Evolutionary conservation across 202 grass and related monocot genomes (phyloP).

Genomic region (Brachypodium distachyon): DNA sequence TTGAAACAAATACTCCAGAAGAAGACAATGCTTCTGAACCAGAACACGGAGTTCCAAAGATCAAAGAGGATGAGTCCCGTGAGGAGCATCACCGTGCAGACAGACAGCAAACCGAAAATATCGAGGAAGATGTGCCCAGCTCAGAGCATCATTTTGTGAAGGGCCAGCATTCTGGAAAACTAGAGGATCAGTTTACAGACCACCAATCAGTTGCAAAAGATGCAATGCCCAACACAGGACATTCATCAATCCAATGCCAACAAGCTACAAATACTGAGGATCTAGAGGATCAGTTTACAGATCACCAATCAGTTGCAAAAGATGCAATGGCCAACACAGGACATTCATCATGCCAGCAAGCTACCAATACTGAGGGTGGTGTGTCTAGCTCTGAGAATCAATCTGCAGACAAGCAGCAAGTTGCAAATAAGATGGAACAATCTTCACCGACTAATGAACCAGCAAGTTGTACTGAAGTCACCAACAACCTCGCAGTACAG

Average conservation of each 20-base stretch:
- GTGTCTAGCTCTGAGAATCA: neutral
- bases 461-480: neutral
- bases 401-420: neutral
- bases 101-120: neutral
- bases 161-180: neutral
- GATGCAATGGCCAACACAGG: neutral
- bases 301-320: neutral
- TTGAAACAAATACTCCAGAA: neutral
- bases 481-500: neutral
- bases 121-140: neutral
- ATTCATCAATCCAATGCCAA: neutral
- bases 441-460: neutral
- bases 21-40: neutral
- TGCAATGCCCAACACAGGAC: neutral
- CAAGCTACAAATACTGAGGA: slow-evolving; percentile 1
- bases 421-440: neutral
- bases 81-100: neutral
- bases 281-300: neutral
- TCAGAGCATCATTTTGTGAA: neutral
- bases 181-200: neutral
- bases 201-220: neutral
- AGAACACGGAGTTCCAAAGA: neutral
- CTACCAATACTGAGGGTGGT: neutral
- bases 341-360: neutral
- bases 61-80: neutral